Base-by-base conservation (phyloP, 192 early-diverging fungal species). In the Coemansia sp. region DNA sequence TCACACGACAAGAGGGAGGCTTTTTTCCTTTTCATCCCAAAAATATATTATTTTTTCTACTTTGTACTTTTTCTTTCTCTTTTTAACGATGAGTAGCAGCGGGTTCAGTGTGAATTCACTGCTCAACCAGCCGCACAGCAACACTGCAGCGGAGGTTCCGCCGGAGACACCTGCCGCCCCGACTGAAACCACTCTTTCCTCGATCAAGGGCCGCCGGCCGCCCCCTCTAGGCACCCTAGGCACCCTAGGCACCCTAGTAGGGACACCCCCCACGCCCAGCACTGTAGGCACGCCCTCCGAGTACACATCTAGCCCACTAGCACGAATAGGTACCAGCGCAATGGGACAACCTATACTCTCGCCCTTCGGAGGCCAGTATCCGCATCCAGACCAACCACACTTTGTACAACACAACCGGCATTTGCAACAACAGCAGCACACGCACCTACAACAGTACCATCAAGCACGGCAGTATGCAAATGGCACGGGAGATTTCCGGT, bases 81-180 rank as follows among this genome's bases (percentile, higher is more conserved):
- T 59, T 41, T n/a, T 24, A 3, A 30, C 20, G 30, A 68, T 62
- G 60, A 34, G 52, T 12, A n/a, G 60, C 32, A 65, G 49, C 59
- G 27, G 63, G 56, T 71, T 76, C 40, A 76, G 75, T 39, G 75
- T 76, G 43, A 71, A 61, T 62, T 70, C 75, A 44, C 66, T 76
- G 75, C 69, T 76, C 24, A 76, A 76, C 63, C 37, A 45, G 37
- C 44, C 62, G 32, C 56, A 41, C 38, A 55, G 41, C 49, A 22
- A 44, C 35, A 40, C 37, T n/a, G 29, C 45, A 20, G 45, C 49
- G 62, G 27, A 20, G 34, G 18, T 16, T 20, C 65, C 40, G 65
- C 20, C 56, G 50, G 39, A 67, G 40, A 5, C 30, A 27, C 41
- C 34, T 45, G 6, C n/a, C 58, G 67, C 58, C 45, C 24, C 20